Evolutionary conservation across 179 eudicot species (phyloP).

Genomic region (Heliamphora ciliata): DNA sequence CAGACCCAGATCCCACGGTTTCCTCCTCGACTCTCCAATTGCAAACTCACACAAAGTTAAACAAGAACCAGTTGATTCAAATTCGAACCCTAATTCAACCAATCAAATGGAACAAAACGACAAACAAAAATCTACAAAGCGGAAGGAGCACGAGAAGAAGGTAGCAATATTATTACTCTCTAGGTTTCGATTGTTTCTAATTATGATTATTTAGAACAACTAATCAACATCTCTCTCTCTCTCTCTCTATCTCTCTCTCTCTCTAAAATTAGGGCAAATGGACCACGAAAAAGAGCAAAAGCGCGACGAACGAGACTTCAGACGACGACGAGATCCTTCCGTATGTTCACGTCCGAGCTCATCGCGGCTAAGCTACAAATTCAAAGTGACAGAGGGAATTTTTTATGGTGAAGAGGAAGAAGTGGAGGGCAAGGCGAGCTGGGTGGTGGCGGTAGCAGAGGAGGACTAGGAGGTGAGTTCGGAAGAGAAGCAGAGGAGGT

Average conservation of each 20-base stretch:
- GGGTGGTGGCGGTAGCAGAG: too few species aligned
- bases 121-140: slow-evolving; percentile 47
- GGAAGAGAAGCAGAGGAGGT: too few species aligned
- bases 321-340: slow-evolving; percentile 69
- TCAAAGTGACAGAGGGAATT: too few species aligned
- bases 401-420: too few species aligned
- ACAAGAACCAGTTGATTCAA: slow-evolving; percentile 56
- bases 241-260: neutral
- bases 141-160: slow-evolving; percentile 77
- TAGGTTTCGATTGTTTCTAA: slow-evolving; percentile 7
- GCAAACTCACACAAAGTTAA: slow-evolving; percentile 29
- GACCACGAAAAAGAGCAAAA: slow-evolving; percentile 42
- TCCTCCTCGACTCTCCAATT: slow-evolving; percentile 4
- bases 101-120: slow-evolving; percentile 30
- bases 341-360: slow-evolving; percentile 85
- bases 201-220: neutral
- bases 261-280: slow-evolving; percentile 35
- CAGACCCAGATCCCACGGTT: too few species aligned
- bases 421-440: slow-evolving; percentile 20
- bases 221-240: neutral
- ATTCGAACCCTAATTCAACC: slow-evolving; percentile 37
- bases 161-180: slow-evolving; percentile 15
- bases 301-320: slow-evolving; percentile 27
- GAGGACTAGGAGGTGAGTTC: too few species aligned
- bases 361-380: slow-evolving; percentile 92